Conservation (phyloP, 2,329 filamentous ascomycete genomes). For the Coniochaeta sp. region DNA sequence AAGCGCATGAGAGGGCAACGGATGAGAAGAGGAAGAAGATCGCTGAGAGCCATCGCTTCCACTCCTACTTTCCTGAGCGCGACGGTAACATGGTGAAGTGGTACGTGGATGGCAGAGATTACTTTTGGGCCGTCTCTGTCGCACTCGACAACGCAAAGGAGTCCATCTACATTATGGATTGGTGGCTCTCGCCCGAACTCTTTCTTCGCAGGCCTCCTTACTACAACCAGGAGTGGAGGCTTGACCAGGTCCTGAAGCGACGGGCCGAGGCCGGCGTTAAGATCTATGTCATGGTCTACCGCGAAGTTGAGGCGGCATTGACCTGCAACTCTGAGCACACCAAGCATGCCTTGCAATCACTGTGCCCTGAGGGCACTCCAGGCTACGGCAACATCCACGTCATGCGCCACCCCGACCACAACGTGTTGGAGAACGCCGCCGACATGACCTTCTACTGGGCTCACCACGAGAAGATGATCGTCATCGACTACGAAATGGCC, state of each 20-base stretch:
- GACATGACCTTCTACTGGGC: slow-evolving; percentile 99
- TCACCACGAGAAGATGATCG: slow-evolving; percentile 95
- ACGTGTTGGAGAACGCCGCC: slow-evolving; percentile 83
- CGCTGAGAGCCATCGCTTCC: slow-evolving; percentile 68
- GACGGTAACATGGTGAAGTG: slow-evolving; percentile 87
- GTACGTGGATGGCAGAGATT: slow-evolving; percentile 94
- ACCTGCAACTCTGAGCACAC: slow-evolving; percentile 93
- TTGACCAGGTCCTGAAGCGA: slow-evolving; percentile 82
- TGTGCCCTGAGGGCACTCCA: slow-evolving; percentile 75
- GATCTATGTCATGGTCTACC: slow-evolving; percentile 89
- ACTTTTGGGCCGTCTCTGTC: slow-evolving; percentile 88
- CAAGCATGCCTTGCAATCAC: slow-evolving; percentile 71
- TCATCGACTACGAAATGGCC: slow-evolving; percentile 83
- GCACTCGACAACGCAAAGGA: slow-evolving; percentile 88
- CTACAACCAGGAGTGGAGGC: slow-evolving; percentile 73
- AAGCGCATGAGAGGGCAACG: slow-evolving; percentile 78
- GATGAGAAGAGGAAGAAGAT: slow-evolving; percentile 73
- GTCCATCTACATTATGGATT: slow-evolving; percentile 92
- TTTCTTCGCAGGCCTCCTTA: slow-evolving; percentile 81
- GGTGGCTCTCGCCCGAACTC: slow-evolving; percentile 90
- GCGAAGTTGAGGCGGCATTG: slow-evolving; percentile 72
- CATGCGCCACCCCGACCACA: slow-evolving; percentile 91
- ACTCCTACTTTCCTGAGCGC: slow-evolving; percentile 84
- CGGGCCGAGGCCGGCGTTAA: slow-evolving; percentile 89
- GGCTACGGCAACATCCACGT: slow-evolving; percentile 85